These are phyloP conservation scores for Trametes sanguinea DNA, from an alignment of 768 basidiomycete species.

Conservation along the genomic window DNA sequence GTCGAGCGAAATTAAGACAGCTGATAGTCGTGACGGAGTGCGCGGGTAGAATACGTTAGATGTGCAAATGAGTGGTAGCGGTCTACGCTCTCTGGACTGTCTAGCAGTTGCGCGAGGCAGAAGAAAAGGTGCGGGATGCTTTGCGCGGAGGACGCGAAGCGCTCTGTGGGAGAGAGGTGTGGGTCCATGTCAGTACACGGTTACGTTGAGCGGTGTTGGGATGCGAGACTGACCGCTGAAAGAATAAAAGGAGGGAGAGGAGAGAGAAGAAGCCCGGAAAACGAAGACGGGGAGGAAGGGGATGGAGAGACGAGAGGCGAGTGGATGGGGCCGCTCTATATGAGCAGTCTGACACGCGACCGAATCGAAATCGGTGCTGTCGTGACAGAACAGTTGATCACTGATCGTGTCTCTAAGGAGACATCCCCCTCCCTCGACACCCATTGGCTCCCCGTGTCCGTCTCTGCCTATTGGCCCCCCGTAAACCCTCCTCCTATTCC, in stretches of 20 bases:
- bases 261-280: conserved; percentile 37
- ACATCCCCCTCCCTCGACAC: conserved; percentile 2
- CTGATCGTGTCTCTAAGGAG: conserved; percentile 26
- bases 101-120: conserved; percentile 52
- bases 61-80: conserved; percentile 51
- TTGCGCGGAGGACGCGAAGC: conserved; percentile 42
- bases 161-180: conserved; percentile 35
- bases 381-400: conserved; percentile 39
- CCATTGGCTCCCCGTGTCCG: conserved; percentile 10
- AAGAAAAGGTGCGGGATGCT: conserved; percentile 45
- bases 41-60: conserved; percentile 35
- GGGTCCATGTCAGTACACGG: not conserved
- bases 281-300: conserved; percentile 42
- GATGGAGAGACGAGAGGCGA: conserved; percentile 38
- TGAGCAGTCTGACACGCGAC: conserved; percentile 32
- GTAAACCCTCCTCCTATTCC: too few relatives aligned
- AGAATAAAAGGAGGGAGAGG: conserved; percentile 27
- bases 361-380: conserved; percentile 27
- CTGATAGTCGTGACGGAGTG: conserved; percentile 37
- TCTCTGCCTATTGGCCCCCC: conserved; percentile 16
- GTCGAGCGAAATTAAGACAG: conserved; percentile 30
- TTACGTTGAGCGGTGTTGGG: not conserved
- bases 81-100: conserved; percentile 73
- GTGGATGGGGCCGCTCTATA: conserved; percentile 32
- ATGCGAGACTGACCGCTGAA: conserved; percentile 43